phyloP scores from a whole-genome alignment of 176 grass and related monocot species.

The Phoenix dactylifera region DNA sequence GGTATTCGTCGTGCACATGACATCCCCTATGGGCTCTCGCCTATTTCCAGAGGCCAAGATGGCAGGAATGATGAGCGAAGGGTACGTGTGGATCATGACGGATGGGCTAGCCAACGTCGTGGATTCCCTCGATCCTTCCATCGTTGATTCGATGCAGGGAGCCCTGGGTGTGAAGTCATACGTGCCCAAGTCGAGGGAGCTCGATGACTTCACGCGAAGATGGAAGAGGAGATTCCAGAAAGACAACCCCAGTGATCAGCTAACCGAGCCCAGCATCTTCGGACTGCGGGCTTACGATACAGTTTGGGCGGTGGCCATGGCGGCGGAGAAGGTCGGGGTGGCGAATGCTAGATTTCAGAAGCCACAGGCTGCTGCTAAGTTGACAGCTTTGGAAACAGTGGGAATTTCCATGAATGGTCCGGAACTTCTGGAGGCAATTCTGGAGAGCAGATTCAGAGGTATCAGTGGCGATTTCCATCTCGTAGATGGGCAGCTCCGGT shows the following conservation, averaged over 20 bases:
- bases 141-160: conserved; percentile 34
- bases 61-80: conserved; percentile 41
- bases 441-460: conserved; percentile 23
- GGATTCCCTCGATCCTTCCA: conserved; percentile 16
- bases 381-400: conserved; percentile 14
- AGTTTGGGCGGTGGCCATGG: conserved; percentile 48
- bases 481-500: conserved; percentile 17
- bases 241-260: conserved; percentile 14
- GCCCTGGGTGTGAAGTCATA: conserved; percentile 28
- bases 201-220: conserved; percentile 25
- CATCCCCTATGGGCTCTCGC: conserved; percentile 14
- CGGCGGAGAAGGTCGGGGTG: conserved; percentile 29
- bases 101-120: conserved; percentile 28
- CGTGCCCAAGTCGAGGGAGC: conserved; percentile 16
- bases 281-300: conserved; percentile 49
- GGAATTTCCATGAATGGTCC: conserved; percentile 22
- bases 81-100: conserved; percentile 54
- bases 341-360: neutral
- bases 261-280: conserved; percentile 7
- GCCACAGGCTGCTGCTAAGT: neutral
- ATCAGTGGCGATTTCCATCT: conserved; percentile 41
- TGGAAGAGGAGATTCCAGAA: conserved; percentile 32
- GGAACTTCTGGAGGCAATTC: conserved; percentile 23
- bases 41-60: conserved; percentile 37
- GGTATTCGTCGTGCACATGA: no score